Percentiles rank a stretch among this genome's conserved stretches.
These are phyloP conservation scores for Chenopodium quinoa DNA, from an alignment of 148 eudicot genomes.

Conservation along the genomic window DNA sequence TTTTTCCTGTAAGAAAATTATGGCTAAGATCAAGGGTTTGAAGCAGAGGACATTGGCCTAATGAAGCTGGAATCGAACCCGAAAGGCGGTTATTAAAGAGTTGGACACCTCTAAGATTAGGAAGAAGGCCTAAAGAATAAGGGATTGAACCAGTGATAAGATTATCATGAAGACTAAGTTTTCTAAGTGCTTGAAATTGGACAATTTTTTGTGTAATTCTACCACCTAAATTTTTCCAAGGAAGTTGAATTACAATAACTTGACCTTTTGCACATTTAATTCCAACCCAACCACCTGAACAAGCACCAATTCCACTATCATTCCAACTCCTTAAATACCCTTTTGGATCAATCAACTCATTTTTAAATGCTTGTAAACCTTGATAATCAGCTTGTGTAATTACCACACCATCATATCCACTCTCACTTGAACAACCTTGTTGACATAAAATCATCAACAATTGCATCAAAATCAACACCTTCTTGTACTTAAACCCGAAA, in stretches of 20 bases:
- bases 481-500: constrained; percentile 6
- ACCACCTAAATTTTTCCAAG: constrained; percentile 71
- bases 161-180: constrained; percentile 86
- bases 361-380: constrained; percentile 76
- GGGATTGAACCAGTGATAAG: constrained; percentile 62
- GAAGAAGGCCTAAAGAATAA: constrained; percentile 53
- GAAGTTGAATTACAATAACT: constrained; percentile 84
- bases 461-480: constrained; percentile 21
- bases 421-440: constrained; percentile 29
- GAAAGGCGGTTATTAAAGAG: constrained; percentile 61
- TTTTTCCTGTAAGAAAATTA: constrained; percentile 52
- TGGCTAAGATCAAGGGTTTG: constrained; percentile 71
- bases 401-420: constrained; percentile 65
- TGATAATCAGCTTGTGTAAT: constrained; percentile 65
- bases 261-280: constrained; percentile 88
- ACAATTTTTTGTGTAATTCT: constrained; percentile 53
- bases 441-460: constrained; percentile 24
- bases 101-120: constrained; percentile 77
- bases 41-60: constrained; percentile 54
- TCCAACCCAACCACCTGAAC: constrained; percentile 78
- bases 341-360: constrained; percentile 55
- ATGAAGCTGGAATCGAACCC: constrained; percentile 68
- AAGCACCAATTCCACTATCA: constrained; percentile 62
- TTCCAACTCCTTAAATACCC: constrained; percentile 75
- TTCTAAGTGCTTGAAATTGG: constrained; percentile 69